These are phyloP conservation scores for Dactylellina parvicollis DNA, from an alignment of 2,329 filamentous ascomycete genomes.

Conservation along the genomic window DNA sequence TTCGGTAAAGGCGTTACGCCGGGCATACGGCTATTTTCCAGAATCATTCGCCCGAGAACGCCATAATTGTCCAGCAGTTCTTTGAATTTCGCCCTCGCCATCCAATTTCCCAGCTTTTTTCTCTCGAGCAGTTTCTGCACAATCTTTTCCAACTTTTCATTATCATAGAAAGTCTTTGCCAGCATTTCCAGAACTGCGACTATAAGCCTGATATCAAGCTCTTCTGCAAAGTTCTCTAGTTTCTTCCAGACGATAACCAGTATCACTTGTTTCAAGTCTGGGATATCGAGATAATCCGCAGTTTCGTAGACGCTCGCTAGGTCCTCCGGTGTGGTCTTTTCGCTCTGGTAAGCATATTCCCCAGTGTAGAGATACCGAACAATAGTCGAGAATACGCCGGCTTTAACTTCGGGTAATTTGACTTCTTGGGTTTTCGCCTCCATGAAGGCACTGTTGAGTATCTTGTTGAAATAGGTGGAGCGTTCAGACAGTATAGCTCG, in stretches of 20 bases:
- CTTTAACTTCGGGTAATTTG: slow-evolving; percentile 15
- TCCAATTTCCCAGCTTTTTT: slow-evolving; percentile 17
- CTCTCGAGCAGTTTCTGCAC: slow-evolving; percentile 24
- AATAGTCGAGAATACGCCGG: slow-evolving; percentile 6
- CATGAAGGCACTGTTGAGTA: slow-evolving; percentile 26
- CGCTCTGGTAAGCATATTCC: slow-evolving; percentile 9
- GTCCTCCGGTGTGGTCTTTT: not conserved
- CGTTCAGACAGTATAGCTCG: slow-evolving; percentile 51
- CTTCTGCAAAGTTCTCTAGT: slow-evolving; percentile 6
- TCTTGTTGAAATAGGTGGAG: slow-evolving; percentile 55
- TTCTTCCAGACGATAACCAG: slow-evolving; percentile 13
- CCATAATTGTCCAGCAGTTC: slow-evolving; percentile 20
- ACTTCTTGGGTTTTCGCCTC: slow-evolving; percentile 8
- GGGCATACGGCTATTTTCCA: slow-evolving; percentile 18
- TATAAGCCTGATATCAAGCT: slow-evolving; percentile 18
- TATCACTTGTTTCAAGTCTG: slow-evolving; percentile 7
- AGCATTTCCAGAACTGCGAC: slow-evolving; percentile 22
- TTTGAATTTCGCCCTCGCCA: slow-evolving; percentile 16
- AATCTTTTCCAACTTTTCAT: slow-evolving; percentile 5
- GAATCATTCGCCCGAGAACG: slow-evolving; percentile 24
- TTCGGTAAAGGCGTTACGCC: slow-evolving; percentile 12
- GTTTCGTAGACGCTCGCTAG: slow-evolving; percentile 18
- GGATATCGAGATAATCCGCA: slow-evolving; percentile 28
- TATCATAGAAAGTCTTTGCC: slow-evolving; percentile 12
- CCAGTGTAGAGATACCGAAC: slow-evolving; percentile 24